Evolutionary conservation across 352 stramenopile species (phyloP).

Genomic region (Globisporangium barbulae): DNA sequence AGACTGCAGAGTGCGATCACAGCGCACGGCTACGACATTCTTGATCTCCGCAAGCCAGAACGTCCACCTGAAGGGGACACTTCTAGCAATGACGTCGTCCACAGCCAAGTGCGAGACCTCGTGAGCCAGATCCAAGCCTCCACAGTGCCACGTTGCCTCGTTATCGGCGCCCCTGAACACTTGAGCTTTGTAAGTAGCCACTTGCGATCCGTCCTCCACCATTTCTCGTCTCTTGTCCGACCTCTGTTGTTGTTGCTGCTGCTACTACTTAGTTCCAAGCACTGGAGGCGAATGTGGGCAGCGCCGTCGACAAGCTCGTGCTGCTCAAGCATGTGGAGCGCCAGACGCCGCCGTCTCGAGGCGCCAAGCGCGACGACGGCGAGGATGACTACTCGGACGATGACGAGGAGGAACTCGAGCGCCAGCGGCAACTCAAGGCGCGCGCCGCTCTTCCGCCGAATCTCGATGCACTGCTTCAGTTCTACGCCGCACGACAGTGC

Average conservation of each 20-base stretch:
- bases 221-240: neutral
- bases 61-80: neutral
- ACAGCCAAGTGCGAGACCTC: neutral
- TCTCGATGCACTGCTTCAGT: conserved; percentile 31
- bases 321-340: conserved; percentile 37
- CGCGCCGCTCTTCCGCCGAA: conserved; percentile 25
- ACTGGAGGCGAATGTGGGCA: conserved; percentile 28
- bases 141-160: conserved; percentile 28
- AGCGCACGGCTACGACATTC: conserved; percentile 22
- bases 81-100: neutral
- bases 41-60: conserved; percentile 19
- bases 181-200: conserved; percentile 27
- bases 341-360: conserved; percentile 13
- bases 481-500: conserved; percentile 9
- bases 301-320: conserved; percentile 30
- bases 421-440: conserved; percentile 21
- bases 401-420: conserved; percentile 31
- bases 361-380: conserved; percentile 7
- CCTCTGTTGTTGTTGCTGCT: neutral
- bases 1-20: conserved; percentile 21
- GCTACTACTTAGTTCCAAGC: conserved; percentile 22
- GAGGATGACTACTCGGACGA: conserved; percentile 46
- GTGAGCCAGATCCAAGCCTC: conserved; percentile 21
- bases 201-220: neutral
- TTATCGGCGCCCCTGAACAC: conserved; percentile 25